phyloP scores from a whole-genome alignment of 2,329 filamentous ascomycete species.

The Beauveria caledonica region DNA sequence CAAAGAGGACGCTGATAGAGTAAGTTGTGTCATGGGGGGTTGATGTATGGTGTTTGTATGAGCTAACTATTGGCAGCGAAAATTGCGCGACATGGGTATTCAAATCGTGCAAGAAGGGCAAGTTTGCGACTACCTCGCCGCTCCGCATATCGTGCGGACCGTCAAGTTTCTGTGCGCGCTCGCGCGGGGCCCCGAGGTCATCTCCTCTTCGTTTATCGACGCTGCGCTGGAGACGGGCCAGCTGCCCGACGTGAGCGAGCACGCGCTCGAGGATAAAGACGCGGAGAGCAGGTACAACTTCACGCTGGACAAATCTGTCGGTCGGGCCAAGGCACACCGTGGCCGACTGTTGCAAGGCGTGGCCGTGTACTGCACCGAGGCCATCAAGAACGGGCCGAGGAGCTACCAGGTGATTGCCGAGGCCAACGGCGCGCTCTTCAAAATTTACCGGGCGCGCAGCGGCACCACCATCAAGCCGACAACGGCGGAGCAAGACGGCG shows the following conservation, averaged over 20 bases:
- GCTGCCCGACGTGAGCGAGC: constrained; percentile 56
- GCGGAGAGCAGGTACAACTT: constrained; percentile 66
- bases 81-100: constrained; percentile 76
- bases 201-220: constrained; percentile 73
- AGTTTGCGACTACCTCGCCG: constrained; percentile 77
- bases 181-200: constrained; percentile 68
- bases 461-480: constrained; percentile 59
- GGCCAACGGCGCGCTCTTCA: constrained; percentile 80
- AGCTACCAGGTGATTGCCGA: constrained; percentile 80
- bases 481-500: constrained; percentile 54
- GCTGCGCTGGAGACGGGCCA: constrained; percentile 62
- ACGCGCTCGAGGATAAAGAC: constrained; percentile 60
- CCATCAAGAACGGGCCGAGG: constrained; percentile 71
- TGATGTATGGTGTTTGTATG: constrained; percentile 13
- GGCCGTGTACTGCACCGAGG: constrained; percentile 76
- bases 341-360: constrained; percentile 67
- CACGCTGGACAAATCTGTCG: constrained; percentile 58
- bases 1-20: constrained; percentile 73
- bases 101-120: constrained; percentile 67
- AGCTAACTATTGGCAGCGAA: constrained; percentile 47
- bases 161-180: constrained; percentile 88
- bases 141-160: constrained; percentile 79
- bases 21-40: constrained; percentile 36
- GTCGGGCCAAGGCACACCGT: constrained; percentile 66
- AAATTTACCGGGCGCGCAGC: constrained; percentile 66